A percentile compares a stretch with the other conserved stretches of the same genome.
phyloP scores from a whole-genome alignment of 345 rosid species.

The Chamaenerion angustifolium region DNA sequence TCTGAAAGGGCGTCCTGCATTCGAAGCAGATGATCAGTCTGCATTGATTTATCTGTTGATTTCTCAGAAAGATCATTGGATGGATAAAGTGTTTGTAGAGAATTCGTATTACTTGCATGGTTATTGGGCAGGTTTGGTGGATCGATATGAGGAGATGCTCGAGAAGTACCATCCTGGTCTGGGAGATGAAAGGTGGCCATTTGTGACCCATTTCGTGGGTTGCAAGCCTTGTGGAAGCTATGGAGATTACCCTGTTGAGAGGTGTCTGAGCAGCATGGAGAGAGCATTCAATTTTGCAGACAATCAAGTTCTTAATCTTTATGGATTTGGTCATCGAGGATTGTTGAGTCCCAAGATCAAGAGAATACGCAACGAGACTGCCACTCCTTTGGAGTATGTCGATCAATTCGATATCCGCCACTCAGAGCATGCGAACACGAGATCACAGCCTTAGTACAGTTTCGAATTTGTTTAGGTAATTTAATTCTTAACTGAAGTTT shows the following conservation, averaged over 20 bases:
- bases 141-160: conserved; percentile 86
- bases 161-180: conserved; percentile 88
- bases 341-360: conserved; percentile 86
- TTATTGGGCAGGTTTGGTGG: conserved; percentile 88
- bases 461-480: conserved; percentile 7
- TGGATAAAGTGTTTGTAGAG: conserved; percentile 77
- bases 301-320: conserved; percentile 78
- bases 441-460: conserved; percentile 5
- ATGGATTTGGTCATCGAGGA: conserved; percentile 85
- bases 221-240: conserved; percentile 97
- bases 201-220: conserved; percentile 86
- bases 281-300: conserved; percentile 91
- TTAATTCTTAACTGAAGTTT: conserved; percentile 3
- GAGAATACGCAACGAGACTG: conserved; percentile 77
- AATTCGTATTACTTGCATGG: conserved; percentile 88
- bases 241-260: conserved; percentile 86
- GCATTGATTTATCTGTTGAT: conserved; percentile 78
- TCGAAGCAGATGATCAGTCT: conserved; percentile 93
- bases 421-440: conserved; percentile 8
- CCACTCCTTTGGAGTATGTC: conserved; percentile 48
- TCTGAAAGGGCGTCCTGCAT: conserved; percentile 79
- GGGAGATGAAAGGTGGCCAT: conserved; percentile 97
- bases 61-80: conserved; percentile 72
- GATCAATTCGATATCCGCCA: conserved; percentile 70
- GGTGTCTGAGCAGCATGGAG: conserved; percentile 84